Base-by-base conservation (phyloP, 495 filamentous ascomycete genomes). In the Hypoxylon rickii region DNA sequence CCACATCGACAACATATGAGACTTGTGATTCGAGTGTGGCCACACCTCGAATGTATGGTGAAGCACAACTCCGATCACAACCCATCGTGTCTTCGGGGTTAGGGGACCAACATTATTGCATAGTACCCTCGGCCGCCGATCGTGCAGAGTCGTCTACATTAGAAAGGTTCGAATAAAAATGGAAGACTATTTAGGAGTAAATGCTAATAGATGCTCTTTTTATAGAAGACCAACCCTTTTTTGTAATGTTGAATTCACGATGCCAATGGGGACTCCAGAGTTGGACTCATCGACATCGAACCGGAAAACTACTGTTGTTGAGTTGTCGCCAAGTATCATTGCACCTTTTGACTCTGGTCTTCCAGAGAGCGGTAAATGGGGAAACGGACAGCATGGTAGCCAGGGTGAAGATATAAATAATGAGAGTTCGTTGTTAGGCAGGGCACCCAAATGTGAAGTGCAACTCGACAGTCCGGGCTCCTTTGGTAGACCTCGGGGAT, bases 281-380 rank as follows among this genome's bases (percentile, higher is more conserved):
- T 16, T 29, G 7, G 37, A 56, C 19, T 51, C 31, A 1, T 48
- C 58, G 12, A 32, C 31, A 1, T 56, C 46, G 10, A 63, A 68
- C 43, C 65, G 65, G 19, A 58, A 68, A 32, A 53, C 48, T 32
- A 68, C 65, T 1, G 38, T 66, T 4, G 38, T 68, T 12, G 63
- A 66, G 32, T 37, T 61, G 8, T 50, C 59, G 18, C 13, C 44
- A 26, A 38, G 42, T 20, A 12, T 26, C 32, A 5, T 10, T n/a
- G 22, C 39, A 5, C 32, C 6, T 11, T 36, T 32, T n/a, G 22
- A 40, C 21, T 8, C 18, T 31, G 51, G 31, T 12, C 13, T n/a
- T 34, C 0, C 5, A 13, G 22, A 16, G 8, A 26, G 17, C 10
- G 19, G n/a, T 54, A 26, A 12, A 21, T 32, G 21, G 7, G 0